These are phyloP conservation scores for Coemansia sp. DNA, from an alignment of 371 early-diverging fungal genomes.

Conservation along the genomic window DNA sequence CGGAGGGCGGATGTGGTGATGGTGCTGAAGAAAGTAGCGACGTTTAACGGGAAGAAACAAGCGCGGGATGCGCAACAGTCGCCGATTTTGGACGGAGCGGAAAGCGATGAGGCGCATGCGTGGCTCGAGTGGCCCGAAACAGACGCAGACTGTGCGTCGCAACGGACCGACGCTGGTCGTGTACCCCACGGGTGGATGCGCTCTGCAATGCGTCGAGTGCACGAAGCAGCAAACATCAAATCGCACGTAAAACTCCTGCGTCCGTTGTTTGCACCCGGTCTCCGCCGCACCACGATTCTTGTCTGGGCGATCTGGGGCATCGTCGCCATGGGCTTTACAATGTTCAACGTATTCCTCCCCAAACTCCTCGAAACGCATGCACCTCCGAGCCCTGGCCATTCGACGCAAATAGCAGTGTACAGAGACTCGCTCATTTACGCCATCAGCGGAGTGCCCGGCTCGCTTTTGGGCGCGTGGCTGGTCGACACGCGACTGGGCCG, in stretches of 20 bases:
- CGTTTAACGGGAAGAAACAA: slow-evolving; percentile 61
- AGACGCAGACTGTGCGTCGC: background rate
- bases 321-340: slow-evolving; percentile 77
- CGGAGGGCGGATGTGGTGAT: slow-evolving; percentile 70
- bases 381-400: slow-evolving; percentile 40
- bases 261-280: slow-evolving; percentile 57
- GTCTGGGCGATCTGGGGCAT: slow-evolving; percentile 81
- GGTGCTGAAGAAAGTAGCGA: slow-evolving; percentile 71
- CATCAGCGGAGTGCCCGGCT: slow-evolving; percentile 78
- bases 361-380: slow-evolving; percentile 68
- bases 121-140: slow-evolving; percentile 51
- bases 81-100: background rate
- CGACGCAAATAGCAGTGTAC: slow-evolving; percentile 62
- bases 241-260: slow-evolving; percentile 21
- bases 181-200: background rate
- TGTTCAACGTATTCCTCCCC: slow-evolving; percentile 82
- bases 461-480: slow-evolving; percentile 70
- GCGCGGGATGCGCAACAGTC: background rate
- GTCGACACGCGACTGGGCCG: slow-evolving; percentile 78
- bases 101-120: slow-evolving; percentile 1
- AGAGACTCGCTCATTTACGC: slow-evolving; percentile 77
- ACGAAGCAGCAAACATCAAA: slow-evolving; percentile 16
- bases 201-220: background rate
- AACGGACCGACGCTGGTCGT: no score
- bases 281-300: slow-evolving; percentile 64